A percentile compares a stretch with the other conserved stretches of the same genome.
phyloP scores from a whole-genome alignment of 495 filamentous ascomycete species.

The Elasticomyces elasticus region DNA sequence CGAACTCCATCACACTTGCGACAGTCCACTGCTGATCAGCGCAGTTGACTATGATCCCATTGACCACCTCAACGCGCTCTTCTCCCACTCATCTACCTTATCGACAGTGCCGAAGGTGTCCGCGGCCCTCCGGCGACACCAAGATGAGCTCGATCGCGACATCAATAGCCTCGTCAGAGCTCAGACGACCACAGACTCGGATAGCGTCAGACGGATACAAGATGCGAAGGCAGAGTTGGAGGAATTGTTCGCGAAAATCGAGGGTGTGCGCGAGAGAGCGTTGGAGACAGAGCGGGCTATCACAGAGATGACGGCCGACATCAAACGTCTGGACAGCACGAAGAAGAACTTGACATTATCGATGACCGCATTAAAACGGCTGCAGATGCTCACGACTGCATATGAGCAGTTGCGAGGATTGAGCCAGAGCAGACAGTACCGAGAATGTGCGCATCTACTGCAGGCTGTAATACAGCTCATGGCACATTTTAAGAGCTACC shows the following conservation, averaged over 20 bases:
- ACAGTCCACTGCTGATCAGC: slow-evolving; percentile 8
- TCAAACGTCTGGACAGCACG: slow-evolving; percentile 92
- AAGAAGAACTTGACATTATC: slow-evolving; percentile 93
- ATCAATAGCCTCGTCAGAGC: slow-evolving; percentile 66
- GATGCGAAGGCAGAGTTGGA: slow-evolving; percentile 80
- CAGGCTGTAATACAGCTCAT: slow-evolving; percentile 96
- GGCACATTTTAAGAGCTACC: slow-evolving; percentile 96
- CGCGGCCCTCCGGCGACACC: slow-evolving; percentile 59
- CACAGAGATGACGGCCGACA: slow-evolving; percentile 98
- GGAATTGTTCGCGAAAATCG: slow-evolving; percentile 88
- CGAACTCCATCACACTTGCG: not conserved
- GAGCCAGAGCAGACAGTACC: slow-evolving; percentile 79
- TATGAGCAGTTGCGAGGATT: slow-evolving; percentile 89
- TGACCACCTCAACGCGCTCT: slow-evolving; percentile 86
- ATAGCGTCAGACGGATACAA: slow-evolving; percentile 81
- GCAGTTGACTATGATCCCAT: slow-evolving; percentile 83
- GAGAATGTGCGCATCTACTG: slow-evolving; percentile 89
- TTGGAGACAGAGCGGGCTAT: slow-evolving; percentile 90
- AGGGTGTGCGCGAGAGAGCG: slow-evolving; percentile 81
- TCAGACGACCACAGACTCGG: slow-evolving; percentile 77
- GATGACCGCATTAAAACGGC: slow-evolving; percentile 93
- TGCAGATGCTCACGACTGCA: slow-evolving; percentile 97
- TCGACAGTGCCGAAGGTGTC: slow-evolving; percentile 65
- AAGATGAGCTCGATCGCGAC: slow-evolving; percentile 74
- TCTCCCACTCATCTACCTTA: slow-evolving; percentile 83